A percentile compares a stretch with the other conserved stretches of the same genome.
These are phyloP conservation scores for Vigna nakashimae DNA, from an alignment of 306 rosid genomes.

Conservation along the genomic window DNA sequence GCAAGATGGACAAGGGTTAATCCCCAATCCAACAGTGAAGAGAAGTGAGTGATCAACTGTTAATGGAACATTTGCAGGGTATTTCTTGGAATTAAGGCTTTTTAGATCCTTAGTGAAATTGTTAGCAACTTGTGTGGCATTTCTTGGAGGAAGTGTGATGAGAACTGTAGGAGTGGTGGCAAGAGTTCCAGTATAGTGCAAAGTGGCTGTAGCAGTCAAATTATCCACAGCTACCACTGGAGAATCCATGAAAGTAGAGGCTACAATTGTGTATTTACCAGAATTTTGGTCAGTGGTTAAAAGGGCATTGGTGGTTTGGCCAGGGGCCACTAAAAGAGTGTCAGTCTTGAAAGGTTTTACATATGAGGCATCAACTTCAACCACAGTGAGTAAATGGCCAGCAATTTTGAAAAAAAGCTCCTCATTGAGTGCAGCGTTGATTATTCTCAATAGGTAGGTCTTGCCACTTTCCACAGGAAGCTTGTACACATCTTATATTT, in stretches of 20 bases:
- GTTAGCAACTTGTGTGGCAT: slow-evolving; percentile 72
- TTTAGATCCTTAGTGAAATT: slow-evolving; percentile 54
- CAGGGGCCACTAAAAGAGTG: slow-evolving; percentile 73
- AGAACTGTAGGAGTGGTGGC: slow-evolving; percentile 50
- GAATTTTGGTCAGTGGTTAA: slow-evolving; percentile 60
- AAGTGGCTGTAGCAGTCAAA: slow-evolving; percentile 68
- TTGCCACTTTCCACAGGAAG: slow-evolving; percentile 66
- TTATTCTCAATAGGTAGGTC: slow-evolving; percentile 69
- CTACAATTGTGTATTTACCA: slow-evolving; percentile 68
- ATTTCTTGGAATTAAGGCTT: slow-evolving; percentile 69
- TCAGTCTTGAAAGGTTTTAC: slow-evolving; percentile 74
- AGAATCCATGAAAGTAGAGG: slow-evolving; percentile 79
- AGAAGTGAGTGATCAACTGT: slow-evolving; percentile 61
- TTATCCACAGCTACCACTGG: slow-evolving; percentile 69
- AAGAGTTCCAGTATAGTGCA: slow-evolving; percentile 67
- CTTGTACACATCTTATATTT: slow-evolving; percentile 57
- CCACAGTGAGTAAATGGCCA: slow-evolving; percentile 68
- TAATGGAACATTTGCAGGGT: slow-evolving; percentile 66
- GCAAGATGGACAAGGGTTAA: slow-evolving; percentile 78
- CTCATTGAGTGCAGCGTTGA: slow-evolving; percentile 97
- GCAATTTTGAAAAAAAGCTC: slow-evolving; percentile 88
- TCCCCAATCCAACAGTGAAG: slow-evolving; percentile 70
- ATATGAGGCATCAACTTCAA: slow-evolving; percentile 85
- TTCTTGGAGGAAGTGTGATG: slow-evolving; percentile 68
- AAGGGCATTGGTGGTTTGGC: slow-evolving; percentile 86